Conservation (phyloP, 2,329 filamentous ascomycete species). For the Sclerotiophoma versabilis region DNA sequence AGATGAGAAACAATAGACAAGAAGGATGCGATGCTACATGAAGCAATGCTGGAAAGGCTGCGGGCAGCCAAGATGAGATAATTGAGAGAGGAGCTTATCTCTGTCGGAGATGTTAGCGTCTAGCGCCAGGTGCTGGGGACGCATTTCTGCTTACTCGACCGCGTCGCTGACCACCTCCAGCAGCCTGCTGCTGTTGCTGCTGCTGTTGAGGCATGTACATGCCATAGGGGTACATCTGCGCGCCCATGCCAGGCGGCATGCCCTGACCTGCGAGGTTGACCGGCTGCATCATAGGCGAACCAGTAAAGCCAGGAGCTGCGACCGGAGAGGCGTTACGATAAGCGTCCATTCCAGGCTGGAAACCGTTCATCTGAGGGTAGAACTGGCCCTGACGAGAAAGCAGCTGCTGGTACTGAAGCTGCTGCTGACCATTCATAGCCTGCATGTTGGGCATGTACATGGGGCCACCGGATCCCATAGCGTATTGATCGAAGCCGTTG, state of each 20-base stretch:
- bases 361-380: constrained; percentile 55
- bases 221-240: constrained; percentile 59
- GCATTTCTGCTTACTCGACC: constrained; percentile 58
- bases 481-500: constrained; percentile 56
- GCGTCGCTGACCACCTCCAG: constrained; percentile 59
- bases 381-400: constrained; percentile 58
- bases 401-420: constrained; percentile 66
- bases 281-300: constrained; percentile 58
- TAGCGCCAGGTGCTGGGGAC: constrained; percentile 26
- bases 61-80: not conserved
- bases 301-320: constrained; percentile 48
- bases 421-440: constrained; percentile 53
- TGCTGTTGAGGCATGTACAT: constrained; percentile 57
- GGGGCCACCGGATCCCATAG: constrained; percentile 42
- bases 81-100: constrained; percentile 29
- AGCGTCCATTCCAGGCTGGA: constrained; percentile 52
- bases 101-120: constrained; percentile 36
- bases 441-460: constrained; percentile 51
- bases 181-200: constrained; percentile 45
- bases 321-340: constrained; percentile 53
- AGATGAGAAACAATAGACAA: constrained; percentile 25
- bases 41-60: constrained; percentile 3
- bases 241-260: constrained; percentile 42
- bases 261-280: constrained; percentile 52
- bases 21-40: constrained; percentile 23